Base-by-base conservation (phyloP, 2,329 filamentous ascomycete species). In the Colletotrichum euphorbiae region DNA sequence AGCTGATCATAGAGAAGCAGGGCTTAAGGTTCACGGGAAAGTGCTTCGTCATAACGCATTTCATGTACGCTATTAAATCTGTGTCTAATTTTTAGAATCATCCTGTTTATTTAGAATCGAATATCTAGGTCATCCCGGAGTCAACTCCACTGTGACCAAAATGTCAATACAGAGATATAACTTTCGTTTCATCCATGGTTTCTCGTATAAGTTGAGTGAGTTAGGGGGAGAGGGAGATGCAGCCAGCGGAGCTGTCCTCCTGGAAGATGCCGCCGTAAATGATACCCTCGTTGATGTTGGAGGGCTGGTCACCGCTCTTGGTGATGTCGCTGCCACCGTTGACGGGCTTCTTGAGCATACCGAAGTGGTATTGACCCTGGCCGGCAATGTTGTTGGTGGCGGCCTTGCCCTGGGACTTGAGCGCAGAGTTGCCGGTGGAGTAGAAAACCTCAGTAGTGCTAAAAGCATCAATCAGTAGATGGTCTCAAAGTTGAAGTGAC, bases 351-450 rank as follows among this genome's bases (percentile, higher is more conserved):
- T 90, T 90, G 67, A 90, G 78, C 1, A 89, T 74, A 40, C 88
- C 88, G 58, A 90, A 84, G 74, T 90, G 88, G 75, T 84, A 89
- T 74, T 90, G 87, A 21, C 88, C 88, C 62, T 84, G 82, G 5
- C 88, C 88, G 45, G 81, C 80, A 62, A 88, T 80, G 71, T 88
- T 81, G 71, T 87, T 87, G 45, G 76, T 21, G 0, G 85, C 72
- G 0, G 82, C 77, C 17, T 79, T 75, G 1, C 82, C 86, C n/a
- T 85, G 83, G 1, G 78, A 74, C 36, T 80, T 77, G 33, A 90
- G 83, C 0, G 82, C 75, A 2, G 75, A 74, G 33, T 74, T 74
- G 48, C 81, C 83, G 17, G 78, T 77, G 2, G 87, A 90, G 79
- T 89, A 89, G 77, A 84, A 87, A 50, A 88, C 82, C 56, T 86